These are phyloP conservation scores for Bromus sterilis DNA, from an alignment of 176 grass and related monocot species.

Conservation along the genomic window DNA sequence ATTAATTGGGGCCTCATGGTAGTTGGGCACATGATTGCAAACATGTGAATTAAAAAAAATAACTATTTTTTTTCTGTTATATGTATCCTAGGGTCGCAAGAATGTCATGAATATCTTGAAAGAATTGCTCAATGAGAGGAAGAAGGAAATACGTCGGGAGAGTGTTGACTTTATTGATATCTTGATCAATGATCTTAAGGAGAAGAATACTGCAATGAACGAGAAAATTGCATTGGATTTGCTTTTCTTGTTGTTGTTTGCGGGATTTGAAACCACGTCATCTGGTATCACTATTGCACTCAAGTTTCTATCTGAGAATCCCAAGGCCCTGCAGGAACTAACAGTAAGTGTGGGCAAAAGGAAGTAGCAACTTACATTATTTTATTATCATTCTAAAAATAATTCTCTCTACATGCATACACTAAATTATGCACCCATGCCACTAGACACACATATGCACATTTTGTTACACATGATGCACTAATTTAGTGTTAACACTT, in stretches of 20 bases:
- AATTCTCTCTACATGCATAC: background rate
- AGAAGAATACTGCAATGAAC: conserved; percentile 7
- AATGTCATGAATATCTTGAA: conserved; percentile 31
- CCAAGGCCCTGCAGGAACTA: conserved; percentile 34
- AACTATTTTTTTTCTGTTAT: background rate
- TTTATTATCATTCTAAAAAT: no score
- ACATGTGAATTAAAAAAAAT: background rate
- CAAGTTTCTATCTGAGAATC: conserved; percentile 37
- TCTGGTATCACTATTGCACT: conserved; percentile 36
- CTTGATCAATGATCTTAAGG: conserved; percentile 33
- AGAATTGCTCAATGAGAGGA: conserved; percentile 28
- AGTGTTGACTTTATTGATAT: conserved; percentile 46
- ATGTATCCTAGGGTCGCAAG: conserved; percentile 35
- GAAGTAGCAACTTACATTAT: background rate
- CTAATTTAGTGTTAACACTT: background rate
- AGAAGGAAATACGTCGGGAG: background rate
- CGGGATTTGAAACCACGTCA: conserved; percentile 51
- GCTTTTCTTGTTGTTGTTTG: conserved; percentile 52
- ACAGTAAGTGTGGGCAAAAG: conserved; percentile 11
- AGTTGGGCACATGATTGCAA: no score
- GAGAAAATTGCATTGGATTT: conserved; percentile 37
- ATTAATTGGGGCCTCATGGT: no score
- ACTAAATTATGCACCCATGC: background rate
- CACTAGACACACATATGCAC: background rate
- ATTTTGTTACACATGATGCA: background rate